Evolutionary conservation across 2,329 filamentous ascomycete species (phyloP), one percentile per base, ranked within the genome.

Genomic region (Stachybotrys elegans): DNA sequence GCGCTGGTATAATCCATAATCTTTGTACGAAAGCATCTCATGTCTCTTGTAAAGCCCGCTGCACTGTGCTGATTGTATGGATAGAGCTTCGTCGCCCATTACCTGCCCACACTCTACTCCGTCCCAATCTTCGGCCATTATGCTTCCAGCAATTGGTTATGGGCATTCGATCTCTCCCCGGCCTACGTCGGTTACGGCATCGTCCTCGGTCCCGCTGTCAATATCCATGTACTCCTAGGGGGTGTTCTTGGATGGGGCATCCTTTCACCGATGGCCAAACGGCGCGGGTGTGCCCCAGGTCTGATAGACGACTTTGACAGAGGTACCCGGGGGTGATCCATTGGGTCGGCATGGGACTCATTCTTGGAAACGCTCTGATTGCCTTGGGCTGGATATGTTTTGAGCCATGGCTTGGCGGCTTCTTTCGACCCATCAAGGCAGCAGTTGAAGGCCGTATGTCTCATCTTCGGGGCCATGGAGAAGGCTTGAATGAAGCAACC

Each of bases 241-340:
- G 88, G 89, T 5, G 61, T 92, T 8, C 57, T 93, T 5, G 90
- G 90, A 22, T 95, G 90, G 90, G 90, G 81, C 0, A 62, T 95
- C 9, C 71, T 95, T 2, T 94, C 88, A 2, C 90, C 90, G 2
- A 65, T 95, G 8, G 88, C 90, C 3, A 94, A 92, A 62, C 67
- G 73, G 45, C 78, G 76, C 53, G 86, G 85, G 4, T 95, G 90
- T 90, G 89, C 90, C 11, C 84, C 88, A 3, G 90, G 88, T 0
- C 74, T 80, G 2, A 86, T 94, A 1, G 74, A 78, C 40, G 85
- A 92, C 61, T 95, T 90, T 90, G 84, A 88, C 45, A 79, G 74
- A 12, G 90, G 90, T n/a, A 92, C 86, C 59, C 93, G 94, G 65
- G 90, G 88, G 25, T 95, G 90, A 94, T 95, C 46, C 87, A 95